phyloP scores from a whole-genome alignment of 129 eudicot species.

The Helianthus tuberosus region DNA sequence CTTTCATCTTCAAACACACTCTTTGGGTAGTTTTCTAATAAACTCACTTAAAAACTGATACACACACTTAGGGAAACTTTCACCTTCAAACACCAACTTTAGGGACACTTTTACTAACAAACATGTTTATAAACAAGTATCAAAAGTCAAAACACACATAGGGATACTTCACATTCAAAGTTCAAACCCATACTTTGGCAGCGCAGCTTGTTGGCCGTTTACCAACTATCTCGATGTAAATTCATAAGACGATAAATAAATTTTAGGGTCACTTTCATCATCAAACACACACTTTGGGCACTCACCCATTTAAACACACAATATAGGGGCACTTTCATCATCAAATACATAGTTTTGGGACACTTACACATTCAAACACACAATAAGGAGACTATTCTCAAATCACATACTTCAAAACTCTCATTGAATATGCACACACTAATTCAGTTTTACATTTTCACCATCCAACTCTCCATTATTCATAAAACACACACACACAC shows the following conservation, averaged over 20 bases:
- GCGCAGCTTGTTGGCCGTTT: too few relatives aligned
- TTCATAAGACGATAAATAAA: too few relatives aligned
- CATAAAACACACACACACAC: background rate
- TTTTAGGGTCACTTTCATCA: background rate
- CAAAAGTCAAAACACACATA: background rate
- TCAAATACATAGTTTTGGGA: background rate
- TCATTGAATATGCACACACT: too few relatives aligned
- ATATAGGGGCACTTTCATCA: background rate
- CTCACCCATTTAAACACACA: background rate
- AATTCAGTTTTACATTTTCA: background rate
- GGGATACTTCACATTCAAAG: background rate
- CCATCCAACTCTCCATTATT: background rate
- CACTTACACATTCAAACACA: background rate
- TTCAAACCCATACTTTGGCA: too few relatives aligned
- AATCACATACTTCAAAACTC: background rate
- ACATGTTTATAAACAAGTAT: background rate
- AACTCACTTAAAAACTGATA: background rate
- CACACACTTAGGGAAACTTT: background rate
- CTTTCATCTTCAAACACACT: background rate
- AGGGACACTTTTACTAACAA: slow-evolving; percentile 2
- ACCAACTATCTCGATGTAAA: too few relatives aligned
- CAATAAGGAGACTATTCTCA: background rate
- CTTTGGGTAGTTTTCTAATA: background rate
- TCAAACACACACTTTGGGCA: slow-evolving; percentile 11
- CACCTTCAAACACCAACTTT: background rate